Conservation (phyloP, 176 grass and related monocot species). For the Pontederia crassipes region DNA sequence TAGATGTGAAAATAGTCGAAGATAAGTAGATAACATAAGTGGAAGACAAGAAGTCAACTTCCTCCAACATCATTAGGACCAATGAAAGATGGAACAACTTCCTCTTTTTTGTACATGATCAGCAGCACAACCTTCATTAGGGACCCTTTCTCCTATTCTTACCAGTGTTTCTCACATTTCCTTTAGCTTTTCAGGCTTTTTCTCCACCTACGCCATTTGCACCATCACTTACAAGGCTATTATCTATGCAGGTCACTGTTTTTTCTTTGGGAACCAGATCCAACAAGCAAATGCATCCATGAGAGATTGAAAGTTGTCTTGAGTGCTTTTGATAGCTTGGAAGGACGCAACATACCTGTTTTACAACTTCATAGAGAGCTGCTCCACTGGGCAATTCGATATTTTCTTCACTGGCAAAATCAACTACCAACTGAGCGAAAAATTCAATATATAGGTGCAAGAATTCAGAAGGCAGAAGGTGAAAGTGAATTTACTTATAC, state of each 20-base stretch:
- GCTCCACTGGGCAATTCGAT: slow-evolving; percentile 67
- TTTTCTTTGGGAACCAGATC: slow-evolving; percentile 46
- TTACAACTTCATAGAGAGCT: slow-evolving; percentile 56
- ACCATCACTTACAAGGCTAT: slow-evolving; percentile 67
- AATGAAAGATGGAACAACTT: slow-evolving; percentile 59
- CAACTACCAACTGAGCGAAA: slow-evolving; percentile 48
- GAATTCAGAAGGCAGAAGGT: too few species aligned
- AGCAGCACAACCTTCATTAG: slow-evolving; percentile 75
- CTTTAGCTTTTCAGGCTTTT: slow-evolving; percentile 62
- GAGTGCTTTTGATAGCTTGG: background rate
- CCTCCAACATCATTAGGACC: slow-evolving; percentile 37
- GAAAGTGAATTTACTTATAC: too few species aligned
- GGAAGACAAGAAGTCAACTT: slow-evolving; percentile 24
- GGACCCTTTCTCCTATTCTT: slow-evolving; percentile 85
- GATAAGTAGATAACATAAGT: background rate
- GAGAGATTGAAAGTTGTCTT: background rate
- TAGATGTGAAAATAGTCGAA: background rate
- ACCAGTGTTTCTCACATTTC: slow-evolving; percentile 30
- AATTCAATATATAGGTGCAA: background rate
- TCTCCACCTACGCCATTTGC: slow-evolving; percentile 84
- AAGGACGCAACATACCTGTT: slow-evolving; percentile 32
- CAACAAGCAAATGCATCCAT: slow-evolving; percentile 28
- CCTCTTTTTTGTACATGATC: slow-evolving; percentile 98
- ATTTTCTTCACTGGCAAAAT: slow-evolving; percentile 51
- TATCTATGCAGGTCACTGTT: slow-evolving; percentile 12